Conservation (phyloP, 495 filamentous ascomycete species). For the Podospora pseudopauciseta region DNA sequence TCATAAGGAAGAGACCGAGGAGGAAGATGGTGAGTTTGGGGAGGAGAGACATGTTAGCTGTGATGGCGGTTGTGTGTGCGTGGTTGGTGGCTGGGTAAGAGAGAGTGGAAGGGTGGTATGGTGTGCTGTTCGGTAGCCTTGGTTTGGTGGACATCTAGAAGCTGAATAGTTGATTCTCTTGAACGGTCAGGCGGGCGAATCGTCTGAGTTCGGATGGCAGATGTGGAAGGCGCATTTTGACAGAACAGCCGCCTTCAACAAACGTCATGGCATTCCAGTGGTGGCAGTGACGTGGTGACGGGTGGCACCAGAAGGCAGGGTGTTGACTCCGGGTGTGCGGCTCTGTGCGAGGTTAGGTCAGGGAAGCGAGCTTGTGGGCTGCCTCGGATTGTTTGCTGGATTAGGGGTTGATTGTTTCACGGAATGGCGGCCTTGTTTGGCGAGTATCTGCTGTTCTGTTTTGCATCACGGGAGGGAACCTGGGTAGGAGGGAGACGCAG, state of each 20-base stretch:
- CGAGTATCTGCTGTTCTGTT: background rate
- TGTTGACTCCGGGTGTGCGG: background rate
- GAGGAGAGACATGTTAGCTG: background rate
- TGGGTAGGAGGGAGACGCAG: too few species aligned
- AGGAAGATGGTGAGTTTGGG: background rate
- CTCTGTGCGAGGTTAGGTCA: background rate
- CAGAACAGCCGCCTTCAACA: slow-evolving; percentile 4
- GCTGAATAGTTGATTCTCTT: background rate
- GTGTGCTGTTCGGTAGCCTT: background rate
- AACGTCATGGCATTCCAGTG: background rate
- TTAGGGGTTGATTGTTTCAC: background rate
- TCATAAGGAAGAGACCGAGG: background rate
- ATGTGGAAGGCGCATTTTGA: slow-evolving; percentile 12
- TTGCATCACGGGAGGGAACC: too few species aligned
- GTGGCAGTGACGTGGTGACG: background rate
- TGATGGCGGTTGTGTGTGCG: too few species aligned
- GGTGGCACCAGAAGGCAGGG: background rate
- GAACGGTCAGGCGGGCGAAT: background rate
- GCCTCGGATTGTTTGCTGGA: background rate
- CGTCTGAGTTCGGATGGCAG: background rate
- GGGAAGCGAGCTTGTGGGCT: background rate
- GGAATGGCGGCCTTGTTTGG: background rate
- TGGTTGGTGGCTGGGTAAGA: too few species aligned
- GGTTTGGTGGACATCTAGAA: background rate
- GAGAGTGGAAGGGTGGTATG: background rate